Conservation (phyloP, 1,284 basidiomycete genomes). For the Fereydounia khargensis region DNA sequence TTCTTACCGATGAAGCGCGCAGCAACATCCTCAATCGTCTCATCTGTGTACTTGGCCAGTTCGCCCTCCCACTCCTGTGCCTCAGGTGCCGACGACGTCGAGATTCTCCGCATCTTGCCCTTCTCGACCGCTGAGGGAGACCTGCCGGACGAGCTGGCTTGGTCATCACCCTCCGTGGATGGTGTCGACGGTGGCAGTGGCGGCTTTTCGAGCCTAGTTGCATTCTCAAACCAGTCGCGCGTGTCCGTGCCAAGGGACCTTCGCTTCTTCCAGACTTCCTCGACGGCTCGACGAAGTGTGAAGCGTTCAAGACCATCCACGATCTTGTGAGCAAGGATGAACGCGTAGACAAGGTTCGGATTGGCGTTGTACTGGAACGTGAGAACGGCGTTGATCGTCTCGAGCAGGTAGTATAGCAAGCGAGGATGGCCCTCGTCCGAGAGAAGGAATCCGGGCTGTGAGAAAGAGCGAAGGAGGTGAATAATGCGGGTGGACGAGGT, state of each 20-base stretch:
- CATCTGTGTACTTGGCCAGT: conserved; percentile 12
- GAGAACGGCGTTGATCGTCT: conserved; percentile 82
- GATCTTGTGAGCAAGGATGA: conserved; percentile 74
- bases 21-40: conserved; percentile 14
- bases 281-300: conserved; percentile 75
- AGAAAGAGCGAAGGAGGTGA: conserved; percentile 84
- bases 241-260: conserved; percentile 11
- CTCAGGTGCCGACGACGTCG: conserved; percentile 11
- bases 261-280: conserved; percentile 66
- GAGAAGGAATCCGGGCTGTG: conserved; percentile 80
- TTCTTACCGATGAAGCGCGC: conserved; percentile 38
- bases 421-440: conserved; percentile 91
- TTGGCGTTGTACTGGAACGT: conserved; percentile 65
- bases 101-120: conserved; percentile 34
- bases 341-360: conserved; percentile 80
- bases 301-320: conserved; percentile 88
- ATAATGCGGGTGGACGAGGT: conserved; percentile 73
- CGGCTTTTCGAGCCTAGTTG: conserved; percentile 11
- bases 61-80: conserved; percentile 6
- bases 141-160: conserved; percentile 1
- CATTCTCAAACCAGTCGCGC: conserved; percentile 18
- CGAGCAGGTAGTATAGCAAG: conserved; percentile 86
- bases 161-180: not conserved
- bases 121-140: conserved; percentile 4
- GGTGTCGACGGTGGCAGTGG: conserved; percentile 1